Conservation (phyloP, 306 rosid species). For the Rosa rugosa region DNA sequence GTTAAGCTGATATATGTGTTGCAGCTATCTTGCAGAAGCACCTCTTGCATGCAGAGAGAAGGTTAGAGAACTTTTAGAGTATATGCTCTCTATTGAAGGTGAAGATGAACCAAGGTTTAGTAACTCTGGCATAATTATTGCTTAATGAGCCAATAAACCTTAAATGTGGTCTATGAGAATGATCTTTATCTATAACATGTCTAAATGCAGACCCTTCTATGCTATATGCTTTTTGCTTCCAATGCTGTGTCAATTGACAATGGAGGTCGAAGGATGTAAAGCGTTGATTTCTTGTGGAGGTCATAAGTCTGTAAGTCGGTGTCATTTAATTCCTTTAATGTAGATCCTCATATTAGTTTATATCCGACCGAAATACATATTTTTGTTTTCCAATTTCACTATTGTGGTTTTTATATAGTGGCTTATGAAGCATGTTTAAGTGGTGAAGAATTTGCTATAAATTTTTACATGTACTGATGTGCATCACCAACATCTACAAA, state of each 20-base stretch:
- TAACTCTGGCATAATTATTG: slow-evolving; percentile 23
- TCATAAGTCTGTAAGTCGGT: slow-evolving; percentile 62
- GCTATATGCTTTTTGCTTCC: slow-evolving; percentile 87
- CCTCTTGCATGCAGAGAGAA: slow-evolving; percentile 79
- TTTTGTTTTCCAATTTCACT: background rate
- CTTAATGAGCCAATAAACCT: slow-evolving; percentile 15
- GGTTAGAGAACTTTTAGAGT: slow-evolving; percentile 69
- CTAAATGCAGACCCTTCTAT: slow-evolving; percentile 72
- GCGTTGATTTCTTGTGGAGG: slow-evolving; percentile 68
- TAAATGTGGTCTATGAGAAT: background rate
- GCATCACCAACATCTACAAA: background rate
- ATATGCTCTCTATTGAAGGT: slow-evolving; percentile 78
- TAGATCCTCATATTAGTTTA: background rate
- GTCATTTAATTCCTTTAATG: background rate
- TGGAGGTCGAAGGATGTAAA: slow-evolving; percentile 73
- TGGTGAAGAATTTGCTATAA: background rate
- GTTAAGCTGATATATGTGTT: slow-evolving; percentile 25
- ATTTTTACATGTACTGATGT: background rate
- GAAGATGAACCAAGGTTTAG: slow-evolving; percentile 84
- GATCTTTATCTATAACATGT: slow-evolving; percentile 28
- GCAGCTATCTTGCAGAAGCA: slow-evolving; percentile 95
- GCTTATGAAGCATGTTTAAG: background rate
- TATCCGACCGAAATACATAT: background rate
- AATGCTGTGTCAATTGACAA: slow-evolving; percentile 74
- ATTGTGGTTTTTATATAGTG: background rate